phyloP scores from a whole-genome alignment of 345 rosid species.

The Kandelia obovata region DNA sequence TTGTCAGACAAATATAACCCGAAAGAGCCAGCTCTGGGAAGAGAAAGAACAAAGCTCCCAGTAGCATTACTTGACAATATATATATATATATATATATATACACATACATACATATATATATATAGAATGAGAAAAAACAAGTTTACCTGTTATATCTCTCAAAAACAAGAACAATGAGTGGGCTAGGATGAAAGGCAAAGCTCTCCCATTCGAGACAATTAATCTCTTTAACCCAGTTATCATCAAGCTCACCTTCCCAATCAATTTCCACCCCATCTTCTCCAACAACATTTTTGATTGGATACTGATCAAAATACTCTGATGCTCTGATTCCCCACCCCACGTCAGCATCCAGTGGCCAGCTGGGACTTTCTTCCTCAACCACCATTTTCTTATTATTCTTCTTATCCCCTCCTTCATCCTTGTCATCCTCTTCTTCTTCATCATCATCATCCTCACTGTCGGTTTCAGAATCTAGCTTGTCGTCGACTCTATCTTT shows the following conservation, averaged over 20 bases:
- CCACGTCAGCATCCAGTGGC: constrained; percentile 93
- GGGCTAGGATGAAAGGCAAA: constrained; percentile 92
- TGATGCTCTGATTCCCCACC: constrained; percentile 91
- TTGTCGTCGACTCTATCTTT: constrained; percentile 39
- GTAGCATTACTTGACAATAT: background rate
- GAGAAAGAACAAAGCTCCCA: background rate
- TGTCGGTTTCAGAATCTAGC: constrained; percentile 24
- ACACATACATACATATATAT: too few species aligned
- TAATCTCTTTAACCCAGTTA: constrained; percentile 79
- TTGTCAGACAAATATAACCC: too few species aligned
- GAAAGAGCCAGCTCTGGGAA: too few species aligned
- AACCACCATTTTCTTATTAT: constrained; percentile 51
- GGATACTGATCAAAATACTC: constrained; percentile 84
- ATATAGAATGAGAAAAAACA: background rate
- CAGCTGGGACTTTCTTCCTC: constrained; percentile 80
- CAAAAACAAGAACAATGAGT: constrained; percentile 66
- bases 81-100: too few species aligned
- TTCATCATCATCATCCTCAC: constrained; percentile 26
- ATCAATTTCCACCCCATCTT: constrained; percentile 73
- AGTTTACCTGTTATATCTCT: constrained; percentile 64
- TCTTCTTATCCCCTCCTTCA: constrained; percentile 1
- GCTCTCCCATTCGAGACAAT: constrained; percentile 89
- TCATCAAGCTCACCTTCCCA: constrained; percentile 94
- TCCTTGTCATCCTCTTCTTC: constrained; percentile 22
- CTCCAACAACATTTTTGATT: constrained; percentile 74